phyloP scores from a whole-genome alignment of 768 basidiomycete genomes.

The Kwoniella newhampshirensis region DNA sequence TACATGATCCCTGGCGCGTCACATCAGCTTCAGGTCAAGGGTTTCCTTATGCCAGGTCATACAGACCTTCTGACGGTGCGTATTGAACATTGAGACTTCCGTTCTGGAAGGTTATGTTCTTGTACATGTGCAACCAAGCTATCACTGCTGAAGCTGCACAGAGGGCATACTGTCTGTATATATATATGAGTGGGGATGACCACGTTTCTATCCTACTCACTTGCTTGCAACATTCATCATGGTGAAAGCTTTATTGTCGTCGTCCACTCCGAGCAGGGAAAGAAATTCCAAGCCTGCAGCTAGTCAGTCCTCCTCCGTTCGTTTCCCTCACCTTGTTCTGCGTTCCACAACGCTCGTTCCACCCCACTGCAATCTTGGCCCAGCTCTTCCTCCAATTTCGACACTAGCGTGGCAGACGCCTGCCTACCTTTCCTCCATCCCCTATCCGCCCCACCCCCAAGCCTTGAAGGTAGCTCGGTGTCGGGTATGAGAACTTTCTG shows the following conservation, averaged over 20 bases:
- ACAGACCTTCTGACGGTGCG: slow-evolving; percentile 65
- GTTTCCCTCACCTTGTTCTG: slow-evolving; percentile 6
- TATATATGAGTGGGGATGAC: background rate
- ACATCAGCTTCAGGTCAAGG: background rate
- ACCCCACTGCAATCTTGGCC: slow-evolving; percentile 3
- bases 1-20: slow-evolving; percentile 73
- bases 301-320: background rate
- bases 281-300: slow-evolving; percentile 54
- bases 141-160: slow-evolving; percentile 83
- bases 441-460: too few species aligned
- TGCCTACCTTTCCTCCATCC: background rate
- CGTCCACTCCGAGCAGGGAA: slow-evolving; percentile 71
- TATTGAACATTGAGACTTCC: slow-evolving; percentile 56
- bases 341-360: slow-evolving; percentile 4
- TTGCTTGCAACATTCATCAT: slow-evolving; percentile 77
- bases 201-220: slow-evolving; percentile 51
- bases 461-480: too few species aligned
- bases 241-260: slow-evolving; percentile 76
- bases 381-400: slow-evolving; percentile 5
- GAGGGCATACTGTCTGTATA: slow-evolving; percentile 76
- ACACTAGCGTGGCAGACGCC: background rate
- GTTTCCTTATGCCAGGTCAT: background rate
- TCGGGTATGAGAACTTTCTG: slow-evolving; percentile 3
- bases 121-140: slow-evolving; percentile 70
- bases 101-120: slow-evolving; percentile 68